phyloP scores from a whole-genome alignment of 495 filamentous ascomycete species.

The Parmelia sp. region DNA sequence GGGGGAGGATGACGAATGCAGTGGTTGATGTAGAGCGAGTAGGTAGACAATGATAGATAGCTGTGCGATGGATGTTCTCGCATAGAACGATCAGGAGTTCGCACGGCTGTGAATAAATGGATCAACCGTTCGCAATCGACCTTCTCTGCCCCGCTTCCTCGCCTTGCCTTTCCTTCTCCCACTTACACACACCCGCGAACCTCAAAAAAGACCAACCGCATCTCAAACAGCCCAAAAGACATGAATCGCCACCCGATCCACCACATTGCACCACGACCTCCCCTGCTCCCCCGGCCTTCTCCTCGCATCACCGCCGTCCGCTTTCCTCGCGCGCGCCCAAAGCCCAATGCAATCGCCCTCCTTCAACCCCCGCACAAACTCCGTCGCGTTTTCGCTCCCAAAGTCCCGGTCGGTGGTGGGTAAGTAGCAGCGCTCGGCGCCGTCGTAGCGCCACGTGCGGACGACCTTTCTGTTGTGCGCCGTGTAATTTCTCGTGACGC shows the following conservation, averaged over 20 bases:
- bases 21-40: no score
- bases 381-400: neutral
- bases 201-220: neutral
- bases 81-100: no score
- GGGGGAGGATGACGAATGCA: no score
- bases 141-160: no score
- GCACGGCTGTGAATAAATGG: no score
- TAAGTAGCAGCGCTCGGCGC: neutral
- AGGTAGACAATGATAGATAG: no score
- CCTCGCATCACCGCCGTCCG: neutral
- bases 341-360: constrained; percentile 7
- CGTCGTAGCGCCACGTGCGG: constrained; percentile 15
- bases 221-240: constrained; percentile 21
- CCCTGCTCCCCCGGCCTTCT: neutral
- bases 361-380: constrained; percentile 6
- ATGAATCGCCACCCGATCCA: constrained; percentile 15
- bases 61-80: no score
- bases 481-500: constrained; percentile 5
- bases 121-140: no score
- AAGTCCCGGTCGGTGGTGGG: neutral
- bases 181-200: no score
- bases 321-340: constrained; percentile 10
- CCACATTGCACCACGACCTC: constrained; percentile 12
- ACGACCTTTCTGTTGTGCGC: constrained; percentile 10
- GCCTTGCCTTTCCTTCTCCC: no score